These are phyloP conservation scores for Trichomonas gallinae DNA, from an alignment of 208 protist genomes.

Conservation along the genomic window DNA sequence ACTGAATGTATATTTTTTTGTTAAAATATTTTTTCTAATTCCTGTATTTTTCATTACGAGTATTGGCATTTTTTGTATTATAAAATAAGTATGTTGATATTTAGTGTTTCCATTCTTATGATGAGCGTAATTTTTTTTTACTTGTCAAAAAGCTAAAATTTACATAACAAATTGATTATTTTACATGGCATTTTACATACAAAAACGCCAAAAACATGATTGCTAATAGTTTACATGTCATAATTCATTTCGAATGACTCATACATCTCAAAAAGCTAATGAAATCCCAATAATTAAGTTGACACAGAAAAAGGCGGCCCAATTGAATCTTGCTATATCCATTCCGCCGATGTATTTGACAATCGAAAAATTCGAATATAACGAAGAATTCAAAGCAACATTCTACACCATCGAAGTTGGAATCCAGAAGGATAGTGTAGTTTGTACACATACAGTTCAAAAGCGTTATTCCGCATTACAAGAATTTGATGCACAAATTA, in stretches of 20 bases:
- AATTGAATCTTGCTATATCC: neutral
- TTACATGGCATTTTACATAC: no score
- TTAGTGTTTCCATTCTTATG: no score
- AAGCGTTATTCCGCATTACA: neutral
- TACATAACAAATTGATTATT: no score
- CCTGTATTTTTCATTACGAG: no score
- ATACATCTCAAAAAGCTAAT: neutral
- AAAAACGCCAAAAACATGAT: no score
- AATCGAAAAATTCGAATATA: neutral
- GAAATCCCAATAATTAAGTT: neutral
- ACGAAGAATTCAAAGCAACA: neutral
- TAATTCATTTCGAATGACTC: neutral
- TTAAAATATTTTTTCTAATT: no score
- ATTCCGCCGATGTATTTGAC: neutral
- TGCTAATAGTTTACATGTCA: no score
- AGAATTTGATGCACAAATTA: neutral
- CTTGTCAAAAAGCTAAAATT: no score
- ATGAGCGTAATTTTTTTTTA: no score
- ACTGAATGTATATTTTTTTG: no score
- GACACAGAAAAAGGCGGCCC: neutral
- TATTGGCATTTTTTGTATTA: no score
- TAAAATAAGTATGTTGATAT: no score
- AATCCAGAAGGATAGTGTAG: neutral
- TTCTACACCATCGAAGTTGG: neutral
- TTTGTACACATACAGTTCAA: neutral